Conservation (phyloP, 148 eudicot genomes). For the Persicaria maculosa region DNA sequence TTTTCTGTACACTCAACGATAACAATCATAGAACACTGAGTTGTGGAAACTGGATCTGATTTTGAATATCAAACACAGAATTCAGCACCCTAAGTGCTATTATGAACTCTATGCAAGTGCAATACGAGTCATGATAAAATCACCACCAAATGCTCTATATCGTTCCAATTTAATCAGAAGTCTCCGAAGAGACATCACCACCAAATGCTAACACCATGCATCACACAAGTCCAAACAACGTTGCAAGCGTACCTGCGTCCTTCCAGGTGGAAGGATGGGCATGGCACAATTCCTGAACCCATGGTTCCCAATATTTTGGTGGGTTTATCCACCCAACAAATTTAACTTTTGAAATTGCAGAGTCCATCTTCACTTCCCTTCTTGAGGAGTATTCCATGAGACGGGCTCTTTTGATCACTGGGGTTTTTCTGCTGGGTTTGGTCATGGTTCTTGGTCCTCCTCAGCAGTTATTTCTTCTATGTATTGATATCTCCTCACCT, state of each 20-base stretch:
- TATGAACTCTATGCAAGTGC: too few species aligned
- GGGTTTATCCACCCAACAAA: not conserved
- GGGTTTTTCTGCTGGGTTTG: not conserved
- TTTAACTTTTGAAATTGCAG: not conserved
- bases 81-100: not conserved
- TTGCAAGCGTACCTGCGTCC: not conserved
- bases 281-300: not conserved
- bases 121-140: too few species aligned
- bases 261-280: constrained; percentile 6
- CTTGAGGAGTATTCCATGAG: not conserved
- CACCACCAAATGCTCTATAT: too few species aligned
- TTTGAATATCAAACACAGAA: not conserved
- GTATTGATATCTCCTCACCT: not conserved
- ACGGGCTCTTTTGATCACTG: not conserved
- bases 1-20: not conserved
- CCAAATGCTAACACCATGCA: not conserved
- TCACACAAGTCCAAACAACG: not conserved
- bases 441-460: not conserved
- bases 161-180: too few species aligned
- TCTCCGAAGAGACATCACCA: not conserved
- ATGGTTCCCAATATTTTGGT: not conserved
- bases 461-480: not conserved
- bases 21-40: not conserved
- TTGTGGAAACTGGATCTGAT: not conserved
- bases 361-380: not conserved